Evolutionary conservation across 345 rosid genomes (phyloP), one percentile per base, ranked within the genome.

Genomic region (Populus deltoides): DNA sequence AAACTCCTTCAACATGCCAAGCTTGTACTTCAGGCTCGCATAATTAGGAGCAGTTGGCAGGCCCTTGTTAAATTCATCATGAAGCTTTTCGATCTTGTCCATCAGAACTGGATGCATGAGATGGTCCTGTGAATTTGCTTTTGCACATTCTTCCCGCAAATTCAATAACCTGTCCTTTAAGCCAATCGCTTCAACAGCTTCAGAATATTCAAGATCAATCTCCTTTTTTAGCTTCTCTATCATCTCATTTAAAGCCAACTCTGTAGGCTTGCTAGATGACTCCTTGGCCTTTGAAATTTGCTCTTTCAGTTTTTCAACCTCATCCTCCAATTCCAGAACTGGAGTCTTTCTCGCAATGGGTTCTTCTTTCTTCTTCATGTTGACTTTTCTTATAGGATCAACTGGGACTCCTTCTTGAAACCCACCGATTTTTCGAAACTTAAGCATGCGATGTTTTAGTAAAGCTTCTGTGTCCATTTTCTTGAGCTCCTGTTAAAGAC

Each of bases 351-450:
- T 84, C 1, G 78, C 76, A 63, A 78, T 55, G 25, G 75, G 79
- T 65, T 83, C 81, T 17, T 90, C 94, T 76, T 87, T 92, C 88
- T 79, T 89, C 85, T 88, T 94, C 98, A 92, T 92, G 83, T 88
- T 92, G 75, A 82, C 7, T 85, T 89, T 93, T 79, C 80, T 88
- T 71, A 70, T 83, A 18, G 94, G 94, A 77, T 90, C 95, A 66
- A 93, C 49, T 4, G 91, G 89, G 38, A 79, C 83, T 75, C 88
- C 92, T 74, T 93, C 98, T 65, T 88, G 85, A 79, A 91, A 89
- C 47, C 88, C 88, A 83, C 98, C 98, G 47, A 95, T 85, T 85
- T 95, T 92, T 69, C 98, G 84, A 86, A 92, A 95, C 83, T 95
- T 93, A 61, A 83, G 91, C 86, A 25, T 87, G 47, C 98, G 90